Evolutionary conservation across 2,329 filamentous ascomycete species (phyloP), one percentile per base, ranked within the genome.

Genomic region (Epichloe typhina): DNA sequence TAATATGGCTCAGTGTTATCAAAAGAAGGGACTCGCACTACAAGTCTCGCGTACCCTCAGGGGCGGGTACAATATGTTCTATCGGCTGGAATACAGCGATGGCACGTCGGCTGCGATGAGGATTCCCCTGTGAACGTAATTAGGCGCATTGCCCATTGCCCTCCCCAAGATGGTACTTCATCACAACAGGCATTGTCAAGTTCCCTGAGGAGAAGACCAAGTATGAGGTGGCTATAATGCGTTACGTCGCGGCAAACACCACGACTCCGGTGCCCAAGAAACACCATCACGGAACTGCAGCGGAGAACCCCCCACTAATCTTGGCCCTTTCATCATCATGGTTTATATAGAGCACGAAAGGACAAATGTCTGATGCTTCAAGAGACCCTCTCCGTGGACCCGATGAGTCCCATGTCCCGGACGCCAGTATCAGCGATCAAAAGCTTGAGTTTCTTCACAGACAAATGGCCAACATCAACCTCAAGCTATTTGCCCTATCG

Each of bases 311-410:
- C 63, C 65, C 0, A 57, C 54, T 13, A 62, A 62, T 0, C 50
- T 67, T 11, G 65, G 67, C 0, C 64, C 66, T 0, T 68, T 68
- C 43, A 65, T 68, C 36, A 68, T 69, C 23, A 23, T 23, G 61
- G 60, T 69, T 2, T 66, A 66, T 44, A 57, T 66, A 41, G 56
- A 65, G 3, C 59, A 64, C 44, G 26, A 63, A 6, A 47, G 33
- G 48, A 63, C 50, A 12, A 59, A 59, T 68, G 56, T 63, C 59
- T 17, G 42, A 56, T 12, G 58, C 52, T 39, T 58, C 69, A 8
- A 59, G 59, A 23, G 60, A 59, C 38, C 63, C 63, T 31, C 26
- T 31, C 8, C 8, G 9, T 31, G 26, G 26, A 4, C 26, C 26
- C 23, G 2, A 26, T 2, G 23, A 8, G 23, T 26, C 23, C 23